Evolutionary conservation across 257 asterid species (phyloP), one percentile per base, ranked within the genome.

Genomic region (Paraleonurus japonicus): DNA sequence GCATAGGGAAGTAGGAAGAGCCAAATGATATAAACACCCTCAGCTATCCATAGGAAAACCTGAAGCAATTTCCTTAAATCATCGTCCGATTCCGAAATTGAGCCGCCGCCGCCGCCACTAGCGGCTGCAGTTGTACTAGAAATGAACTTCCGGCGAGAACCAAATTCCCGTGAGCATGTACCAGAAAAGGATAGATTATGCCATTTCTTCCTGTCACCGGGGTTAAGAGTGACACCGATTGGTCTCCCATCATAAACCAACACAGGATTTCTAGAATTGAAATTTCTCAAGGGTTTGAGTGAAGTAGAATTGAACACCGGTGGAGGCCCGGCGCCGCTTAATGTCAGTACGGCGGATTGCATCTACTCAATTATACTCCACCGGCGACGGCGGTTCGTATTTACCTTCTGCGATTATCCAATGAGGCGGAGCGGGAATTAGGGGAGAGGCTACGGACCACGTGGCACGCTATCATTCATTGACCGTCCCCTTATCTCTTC

Each of bases 1-100:
- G 98, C 98, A 79, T 85, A 89, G 50, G 98, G 97, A 57, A 94
- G 97, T 62, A 91, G 81, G 85, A 91, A 94, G 73, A 91, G 97
- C 98, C 98, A 94, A 63, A 87, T 16, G 68, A 90, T 76, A 50
- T 93, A 93, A 63, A 85, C 85, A 8, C 88, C 89, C 67, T 87
- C 98, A 3, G 89, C 84, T 54, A 65, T 47, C 98, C 98, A 94
- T 37, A 94, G 75, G 35, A 76, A n/a, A 53, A 74, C 61, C 72
- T 82, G 91, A 23, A 82, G 61, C 17, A 83, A 59, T 61, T 75
- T 89, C 84, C 87, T 75, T 13, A 74, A 74, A 67, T 67, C 74
- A 60, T 79, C 95, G 58, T 86, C 86, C 71, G 80, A 69, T 53
- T 91, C 95, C 19, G 87, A 16, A 37, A 75, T 65, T 0, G 95